Evolutionary conservation across 2,329 filamentous ascomycete species (phyloP).

Genomic region (Aspergillus fijiensis): DNA sequence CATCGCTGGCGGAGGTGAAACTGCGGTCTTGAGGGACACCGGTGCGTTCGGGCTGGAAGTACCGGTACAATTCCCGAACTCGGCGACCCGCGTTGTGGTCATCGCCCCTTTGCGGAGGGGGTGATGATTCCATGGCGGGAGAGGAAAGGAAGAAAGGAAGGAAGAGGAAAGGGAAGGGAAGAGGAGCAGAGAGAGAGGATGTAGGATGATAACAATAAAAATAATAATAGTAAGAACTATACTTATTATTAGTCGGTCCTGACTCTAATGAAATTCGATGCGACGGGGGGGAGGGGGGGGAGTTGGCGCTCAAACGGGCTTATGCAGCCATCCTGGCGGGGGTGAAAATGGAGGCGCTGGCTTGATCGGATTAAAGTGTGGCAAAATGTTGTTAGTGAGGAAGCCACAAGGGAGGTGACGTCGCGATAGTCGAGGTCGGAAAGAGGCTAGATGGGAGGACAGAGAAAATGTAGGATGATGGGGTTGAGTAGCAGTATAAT

Average conservation of each 20-base stretch:
- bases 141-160: neutral
- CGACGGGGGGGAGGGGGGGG: neutral
- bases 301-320: neutral
- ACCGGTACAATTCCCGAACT: conserved; percentile 42
- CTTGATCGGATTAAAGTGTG: conserved; percentile 10
- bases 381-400: neutral
- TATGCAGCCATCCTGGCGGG: conserved; percentile 4
- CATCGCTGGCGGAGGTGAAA: conserved; percentile 7
- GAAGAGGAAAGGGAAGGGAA: neutral
- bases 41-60: conserved; percentile 34
- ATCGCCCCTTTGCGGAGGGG: conserved; percentile 7
- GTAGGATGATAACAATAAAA: neutral
- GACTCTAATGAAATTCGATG: neutral
- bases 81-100: conserved; percentile 33
- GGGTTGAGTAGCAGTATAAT: neutral
- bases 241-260: neutral
- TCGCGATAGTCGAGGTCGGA: neutral
- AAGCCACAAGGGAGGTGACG: neutral
- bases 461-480: neutral
- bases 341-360: neutral
- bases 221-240: neutral
- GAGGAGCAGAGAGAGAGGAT: neutral
- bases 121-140: conserved; percentile 2
- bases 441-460: neutral
- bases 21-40: neutral